These are phyloP conservation scores for Penicillium simplicissimum DNA, from an alignment of 495 filamentous ascomycete genomes.

Conservation along the genomic window DNA sequence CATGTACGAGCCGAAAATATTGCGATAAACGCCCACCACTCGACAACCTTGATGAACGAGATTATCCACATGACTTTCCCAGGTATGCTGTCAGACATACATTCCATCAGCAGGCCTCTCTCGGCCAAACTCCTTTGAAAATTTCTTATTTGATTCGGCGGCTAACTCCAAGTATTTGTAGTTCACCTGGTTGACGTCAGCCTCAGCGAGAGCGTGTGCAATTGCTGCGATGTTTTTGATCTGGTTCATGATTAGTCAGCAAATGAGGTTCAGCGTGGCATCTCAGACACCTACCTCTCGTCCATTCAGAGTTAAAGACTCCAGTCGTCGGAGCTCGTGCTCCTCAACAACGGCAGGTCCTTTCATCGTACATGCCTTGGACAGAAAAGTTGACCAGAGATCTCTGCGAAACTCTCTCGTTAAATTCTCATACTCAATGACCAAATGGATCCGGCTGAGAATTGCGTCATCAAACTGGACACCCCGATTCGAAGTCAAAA, in stretches of 20 bases:
- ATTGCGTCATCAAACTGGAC: conserved; percentile 36
- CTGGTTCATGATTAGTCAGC: neutral
- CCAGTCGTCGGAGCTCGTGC: conserved; percentile 20
- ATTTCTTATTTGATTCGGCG: neutral
- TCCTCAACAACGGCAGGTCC: conserved; percentile 21
- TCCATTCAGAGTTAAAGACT: conserved; percentile 23
- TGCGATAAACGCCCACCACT: neutral
- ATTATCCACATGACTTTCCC: neutral
- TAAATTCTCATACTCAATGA: neutral
- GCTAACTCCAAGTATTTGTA: conserved; percentile 2
- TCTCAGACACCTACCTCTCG: conserved; percentile 26
- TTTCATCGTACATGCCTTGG: conserved; percentile 5
- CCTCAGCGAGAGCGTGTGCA: conserved; percentile 1
- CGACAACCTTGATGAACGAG: conserved; percentile 1
- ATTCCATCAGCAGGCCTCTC: conserved; percentile 3
- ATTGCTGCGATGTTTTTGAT: conserved; percentile 2
- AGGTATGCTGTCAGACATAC: neutral
- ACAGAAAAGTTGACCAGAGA: conserved; percentile 2
- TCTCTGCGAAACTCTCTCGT: neutral
- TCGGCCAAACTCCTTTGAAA: neutral
- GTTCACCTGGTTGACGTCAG: neutral
- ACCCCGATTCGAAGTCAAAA: conserved; percentile 34
- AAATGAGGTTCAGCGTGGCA: neutral
- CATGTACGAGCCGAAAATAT: conserved; percentile 16
- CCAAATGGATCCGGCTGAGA: neutral